Evolutionary conservation across 495 filamentous ascomycete genomes (phyloP).

Genomic region (Trichoderma virens): DNA sequence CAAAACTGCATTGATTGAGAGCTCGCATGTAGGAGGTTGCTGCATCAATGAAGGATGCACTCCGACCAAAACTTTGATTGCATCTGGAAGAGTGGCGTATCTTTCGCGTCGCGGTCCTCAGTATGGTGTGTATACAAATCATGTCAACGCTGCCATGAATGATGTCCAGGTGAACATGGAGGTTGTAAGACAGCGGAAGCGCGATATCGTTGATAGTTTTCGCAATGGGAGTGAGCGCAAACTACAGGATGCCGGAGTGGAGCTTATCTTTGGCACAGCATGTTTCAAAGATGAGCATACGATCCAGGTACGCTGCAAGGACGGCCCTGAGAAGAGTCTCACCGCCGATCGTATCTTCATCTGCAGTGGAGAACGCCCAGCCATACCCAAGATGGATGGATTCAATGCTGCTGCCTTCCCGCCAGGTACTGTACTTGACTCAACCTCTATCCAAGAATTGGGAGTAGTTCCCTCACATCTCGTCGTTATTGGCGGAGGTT

Average conservation of each 20-base stretch:
- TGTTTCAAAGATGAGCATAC: constrained; percentile 27
- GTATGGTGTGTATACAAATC: constrained; percentile 33
- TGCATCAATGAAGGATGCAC: constrained; percentile 51
- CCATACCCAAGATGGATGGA: constrained; percentile 25
- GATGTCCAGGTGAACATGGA: constrained; percentile 34
- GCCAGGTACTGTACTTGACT: constrained; percentile 32
- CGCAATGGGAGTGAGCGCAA: constrained; percentile 35
- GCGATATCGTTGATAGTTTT: constrained; percentile 45
- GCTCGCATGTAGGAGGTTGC: constrained; percentile 39
- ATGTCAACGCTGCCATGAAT: not conserved
- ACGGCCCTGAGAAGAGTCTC: constrained; percentile 20
- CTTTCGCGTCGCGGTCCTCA: constrained; percentile 29
- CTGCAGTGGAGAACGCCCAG: constrained; percentile 38
- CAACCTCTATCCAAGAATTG: constrained; percentile 38
- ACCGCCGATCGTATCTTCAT: constrained; percentile 37
- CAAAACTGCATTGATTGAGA: constrained; percentile 35
- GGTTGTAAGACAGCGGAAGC: constrained; percentile 41
- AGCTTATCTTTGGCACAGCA: constrained; percentile 40
- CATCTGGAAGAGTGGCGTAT: constrained; percentile 39
- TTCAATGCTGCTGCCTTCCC: constrained; percentile 21
- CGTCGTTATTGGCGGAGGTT: constrained; percentile 42
- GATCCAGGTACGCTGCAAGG: constrained; percentile 22
- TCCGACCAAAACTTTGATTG: constrained; percentile 47
- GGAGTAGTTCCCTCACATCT: constrained; percentile 39
- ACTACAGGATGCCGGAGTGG: constrained; percentile 29